Conservation (phyloP, 2,329 filamentous ascomycete species). For the Chrysosporium queenslandicum region DNA sequence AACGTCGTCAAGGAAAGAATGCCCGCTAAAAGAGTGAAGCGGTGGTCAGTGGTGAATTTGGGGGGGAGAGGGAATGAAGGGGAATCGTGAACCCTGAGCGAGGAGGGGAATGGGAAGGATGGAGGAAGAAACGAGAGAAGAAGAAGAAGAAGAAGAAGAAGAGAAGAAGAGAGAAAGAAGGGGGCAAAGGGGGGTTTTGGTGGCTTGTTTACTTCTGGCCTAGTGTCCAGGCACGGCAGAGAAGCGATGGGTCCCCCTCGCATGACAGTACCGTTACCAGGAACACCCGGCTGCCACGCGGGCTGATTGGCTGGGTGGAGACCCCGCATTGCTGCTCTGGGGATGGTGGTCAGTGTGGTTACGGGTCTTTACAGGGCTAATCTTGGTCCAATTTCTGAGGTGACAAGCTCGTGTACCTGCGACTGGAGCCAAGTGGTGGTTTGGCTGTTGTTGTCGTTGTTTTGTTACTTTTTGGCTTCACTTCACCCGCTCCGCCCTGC, state of each 20-base stretch:
- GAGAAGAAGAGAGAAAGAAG: conserved; percentile 9
- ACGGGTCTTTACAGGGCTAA: no score
- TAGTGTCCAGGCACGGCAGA: neutral
- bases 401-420: no score
- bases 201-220: neutral
- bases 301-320: neutral
- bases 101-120: conserved; percentile 13
- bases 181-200: conserved; percentile 1
- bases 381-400: no score
- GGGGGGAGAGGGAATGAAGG: neutral
- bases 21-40: conserved; percentile 63
- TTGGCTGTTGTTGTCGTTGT: no score
- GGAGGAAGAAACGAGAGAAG: conserved; percentile 7
- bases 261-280: neutral
- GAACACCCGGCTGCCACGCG: neutral
- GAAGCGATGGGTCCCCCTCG: neutral
- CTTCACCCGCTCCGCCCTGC: no score
- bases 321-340: neutral
- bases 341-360: neutral
- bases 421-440: neutral
- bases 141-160: conserved; percentile 8
- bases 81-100: conserved; percentile 4
- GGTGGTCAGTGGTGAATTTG: conserved; percentile 21
- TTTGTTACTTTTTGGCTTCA: no score
- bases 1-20: conserved; percentile 46